Evolutionary conservation across 2,329 filamentous ascomycete genomes (phyloP).

Genomic region (Rutstroemia sp.): DNA sequence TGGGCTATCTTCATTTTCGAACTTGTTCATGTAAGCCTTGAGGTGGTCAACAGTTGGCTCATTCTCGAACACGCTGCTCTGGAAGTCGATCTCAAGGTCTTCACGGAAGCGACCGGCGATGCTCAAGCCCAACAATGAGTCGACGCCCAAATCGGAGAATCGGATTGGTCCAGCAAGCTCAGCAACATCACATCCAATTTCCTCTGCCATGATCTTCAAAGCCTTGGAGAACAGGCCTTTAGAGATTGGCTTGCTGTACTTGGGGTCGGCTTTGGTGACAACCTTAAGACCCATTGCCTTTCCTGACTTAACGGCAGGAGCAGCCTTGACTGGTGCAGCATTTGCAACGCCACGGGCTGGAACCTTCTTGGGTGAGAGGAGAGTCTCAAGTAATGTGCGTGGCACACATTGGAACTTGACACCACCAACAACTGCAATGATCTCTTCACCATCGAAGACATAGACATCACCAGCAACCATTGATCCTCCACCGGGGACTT

Average conservation of each 20-base stretch:
- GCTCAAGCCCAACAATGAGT: conserved; percentile 50
- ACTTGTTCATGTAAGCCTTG: conserved; percentile 7
- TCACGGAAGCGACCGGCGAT: conserved; percentile 49
- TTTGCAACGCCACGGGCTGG: not conserved
- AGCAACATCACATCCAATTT: conserved; percentile 45
- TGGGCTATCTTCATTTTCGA: not conserved
- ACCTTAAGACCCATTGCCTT: not conserved
- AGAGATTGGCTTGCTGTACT: conserved; percentile 25
- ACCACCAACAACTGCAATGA: conserved; percentile 30
- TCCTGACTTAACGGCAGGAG: not conserved
- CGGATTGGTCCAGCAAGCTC: conserved; percentile 48
- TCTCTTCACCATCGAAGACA: conserved; percentile 29
- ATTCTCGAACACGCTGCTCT: conserved; percentile 41
- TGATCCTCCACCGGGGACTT: conserved; percentile 23
- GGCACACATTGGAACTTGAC: conserved; percentile 20
- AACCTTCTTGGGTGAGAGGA: conserved; percentile 7
- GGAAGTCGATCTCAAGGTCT: conserved; percentile 44
- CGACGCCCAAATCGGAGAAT: conserved; percentile 51
- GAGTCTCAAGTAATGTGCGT: conserved; percentile 5
- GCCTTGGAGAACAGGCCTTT: conserved; percentile 18
- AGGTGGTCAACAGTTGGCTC: conserved; percentile 12
- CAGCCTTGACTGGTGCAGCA: not conserved
- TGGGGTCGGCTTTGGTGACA: not conserved
- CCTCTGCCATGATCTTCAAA: conserved; percentile 51
- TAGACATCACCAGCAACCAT: conserved; percentile 32